Evolutionary conservation across 768 basidiomycete species (phyloP), one percentile per base, ranked within the genome.

Genomic region (Candolleomyces eurysporus): DNA sequence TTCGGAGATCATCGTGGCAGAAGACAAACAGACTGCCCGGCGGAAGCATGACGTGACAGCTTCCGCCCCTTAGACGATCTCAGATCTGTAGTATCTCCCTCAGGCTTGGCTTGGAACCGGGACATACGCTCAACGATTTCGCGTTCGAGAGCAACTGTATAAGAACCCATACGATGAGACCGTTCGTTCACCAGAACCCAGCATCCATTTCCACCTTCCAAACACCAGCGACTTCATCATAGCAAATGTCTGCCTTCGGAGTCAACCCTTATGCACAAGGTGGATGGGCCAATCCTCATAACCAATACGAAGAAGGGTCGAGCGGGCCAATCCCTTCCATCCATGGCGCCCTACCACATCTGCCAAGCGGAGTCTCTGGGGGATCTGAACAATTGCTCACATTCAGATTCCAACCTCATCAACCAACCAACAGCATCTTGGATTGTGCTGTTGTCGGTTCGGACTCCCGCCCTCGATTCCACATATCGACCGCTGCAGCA

Each of bases 191-290:
- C 19, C 54, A 56, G 36, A 13, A 5, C 21, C 52, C 36, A 22
- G 14, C 40, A 48, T 36, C 22, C 52, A 31, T 16, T 49, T 19
- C 45, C 14, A 45, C 36, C 11, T 36, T 11, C 1, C 36, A 36
- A 36, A 36, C 36, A 36, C 36, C 36, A 36, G 36, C 36, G 36
- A 36, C 36, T 2, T n/a, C 17, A 21, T 8, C 60, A 61, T 19
- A 50, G 22, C 26, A 43, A 21, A 61, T 61, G 45, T 50, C 48
- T 17, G 45, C 48, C 36, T 19, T 57, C 45, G 52, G 19, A 16
- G 16, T 56, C 36, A 69, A 69, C 53, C 68, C 68, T 8, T 69
- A 66, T 48, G 64, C 63, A 19, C 65, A 66, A 61, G 68, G 60
- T 16, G 68, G 61, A 1, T 69, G 66, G 68, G 61, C 39, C 30